Percentiles rank a stretch among this genome's conserved stretches.
phyloP scores from a whole-genome alignment of 495 filamentous ascomycete species.

The Hypoxylon rickii region DNA sequence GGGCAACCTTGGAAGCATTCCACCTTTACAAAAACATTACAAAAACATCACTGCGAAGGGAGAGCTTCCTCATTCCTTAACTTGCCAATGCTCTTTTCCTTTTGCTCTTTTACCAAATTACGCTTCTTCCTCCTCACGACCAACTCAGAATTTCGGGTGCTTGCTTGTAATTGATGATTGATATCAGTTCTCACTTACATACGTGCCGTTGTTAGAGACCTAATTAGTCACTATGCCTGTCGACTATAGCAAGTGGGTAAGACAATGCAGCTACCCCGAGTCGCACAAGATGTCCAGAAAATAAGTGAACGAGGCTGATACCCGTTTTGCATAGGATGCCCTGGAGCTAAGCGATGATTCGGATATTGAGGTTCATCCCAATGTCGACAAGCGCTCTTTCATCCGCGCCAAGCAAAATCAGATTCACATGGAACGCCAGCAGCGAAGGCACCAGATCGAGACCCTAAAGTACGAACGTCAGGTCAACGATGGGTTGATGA shows the following conservation, averaged over 20 bases:
- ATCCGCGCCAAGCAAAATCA: conserved; percentile 97
- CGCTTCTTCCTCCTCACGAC: too few relatives aligned
- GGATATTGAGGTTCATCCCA: conserved; percentile 97
- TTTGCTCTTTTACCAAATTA: too few relatives aligned
- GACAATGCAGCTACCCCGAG: too few relatives aligned
- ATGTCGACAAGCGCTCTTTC: conserved; percentile 98
- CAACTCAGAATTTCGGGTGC: too few relatives aligned
- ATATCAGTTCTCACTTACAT: not conserved
- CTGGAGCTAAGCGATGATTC: conserved; percentile 97
- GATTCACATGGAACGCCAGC: conserved; percentile 85
- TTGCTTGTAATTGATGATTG: not conserved
- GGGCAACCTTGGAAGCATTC: too few relatives aligned
- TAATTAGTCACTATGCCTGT: conserved; percentile 70
- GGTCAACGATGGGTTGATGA: conserved; percentile 88
- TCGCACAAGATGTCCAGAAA: conserved; percentile 3
- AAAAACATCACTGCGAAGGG: too few relatives aligned
- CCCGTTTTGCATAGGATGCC: conserved; percentile 62
- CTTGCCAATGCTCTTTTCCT: too few relatives aligned
- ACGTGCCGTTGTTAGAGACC: not conserved
- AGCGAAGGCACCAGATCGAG: conserved; percentile 84
- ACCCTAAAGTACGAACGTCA: conserved; percentile 91
- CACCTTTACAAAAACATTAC: not conserved
- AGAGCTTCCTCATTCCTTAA: too few relatives aligned
- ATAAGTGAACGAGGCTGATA: not conserved
- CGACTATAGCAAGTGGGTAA: conserved; percentile 93